Evolutionary conservation across 192 early-diverging fungal genomes (phyloP), one percentile per base, ranked within the genome.

Genomic region (Podila minutissima): DNA sequence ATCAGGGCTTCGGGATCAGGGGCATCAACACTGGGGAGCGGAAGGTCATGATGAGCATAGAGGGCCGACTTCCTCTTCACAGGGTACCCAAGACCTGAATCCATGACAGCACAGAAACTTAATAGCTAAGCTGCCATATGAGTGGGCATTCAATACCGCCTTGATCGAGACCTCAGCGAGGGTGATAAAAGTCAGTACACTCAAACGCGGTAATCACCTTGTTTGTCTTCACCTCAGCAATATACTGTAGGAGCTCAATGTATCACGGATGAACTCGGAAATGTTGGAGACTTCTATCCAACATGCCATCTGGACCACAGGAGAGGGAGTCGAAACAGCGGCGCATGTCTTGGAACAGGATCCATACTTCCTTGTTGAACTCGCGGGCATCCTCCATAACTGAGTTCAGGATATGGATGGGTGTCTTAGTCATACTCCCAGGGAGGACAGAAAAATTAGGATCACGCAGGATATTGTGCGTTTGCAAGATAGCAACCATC

Each of bases 321-420:
- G n/a, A n/a, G n/a, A n/a, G 28, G 5, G 71, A 73, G 55, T 73
- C 71, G 19, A 53, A 66, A 19, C 63, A 64, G 5, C 63, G 71
- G 0, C 55, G 41, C 71, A 73, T 66, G n/a, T 65, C 71, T 31
- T 73, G 63, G 26, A 73, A 65, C 26, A 73, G 20, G 19, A 73
- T 41, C 71, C 62, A 72, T 0, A 31, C 32, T 59, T 65, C 71
- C 19, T 66, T 64, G 51, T 65, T 59, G 46, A 59, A 65, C 35
- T 73, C 63, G 2, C 63, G 17, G 28, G 71, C 71, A 17, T 66
- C 71, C 55, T 73, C 71, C 63, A 66, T 59, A 1, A 73, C 57
- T 26, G 71, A n/a, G 63, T 66, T 73, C 6, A 73, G 41, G 10
- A 66, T 66, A n/a, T 73, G 71, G n/a, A 74, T 74, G 6, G 64